Percentiles rank a stretch among this genome's conserved stretches.
Evolutionary conservation across 106 monocot species (phyloP).

Genomic region (Triglochin maritima): DNA sequence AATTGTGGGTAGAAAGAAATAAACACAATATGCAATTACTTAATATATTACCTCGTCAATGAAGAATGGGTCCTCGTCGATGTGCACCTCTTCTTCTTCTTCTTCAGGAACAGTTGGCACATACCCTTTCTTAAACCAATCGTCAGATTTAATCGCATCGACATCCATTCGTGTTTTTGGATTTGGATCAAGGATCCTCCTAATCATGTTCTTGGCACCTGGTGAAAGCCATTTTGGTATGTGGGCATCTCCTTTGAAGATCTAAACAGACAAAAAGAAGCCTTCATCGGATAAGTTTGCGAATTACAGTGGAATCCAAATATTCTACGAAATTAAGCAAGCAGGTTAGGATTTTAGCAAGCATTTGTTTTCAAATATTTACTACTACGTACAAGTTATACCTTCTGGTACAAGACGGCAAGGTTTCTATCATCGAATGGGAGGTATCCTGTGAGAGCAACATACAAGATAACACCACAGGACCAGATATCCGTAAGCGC

Average conservation of each 20-base stretch:
- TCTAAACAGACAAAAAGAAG: conserved; percentile 20
- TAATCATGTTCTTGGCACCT: conserved; percentile 53
- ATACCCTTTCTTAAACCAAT: conserved; percentile 82
- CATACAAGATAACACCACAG: conserved; percentile 88
- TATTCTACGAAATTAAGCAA: too few relatives aligned
- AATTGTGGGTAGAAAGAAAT: too few relatives aligned
- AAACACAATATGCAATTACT: too few relatives aligned
- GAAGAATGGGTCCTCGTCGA: conserved; percentile 20
- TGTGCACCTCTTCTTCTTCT: conserved; percentile 40
- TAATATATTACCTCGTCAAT: conserved; percentile 14
- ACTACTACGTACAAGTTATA: conserved; percentile 1
- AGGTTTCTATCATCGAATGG: conserved; percentile 94
- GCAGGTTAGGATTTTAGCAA: too few relatives aligned
- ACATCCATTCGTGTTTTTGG: conserved; percentile 57
- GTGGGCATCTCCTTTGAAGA: conserved; percentile 55
- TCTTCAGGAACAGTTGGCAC: conserved; percentile 47
- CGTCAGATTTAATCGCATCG: conserved; percentile 61
- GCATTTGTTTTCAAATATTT: too few relatives aligned
- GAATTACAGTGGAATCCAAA: too few relatives aligned
- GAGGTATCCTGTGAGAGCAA: conserved; percentile 66
- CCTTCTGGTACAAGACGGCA: conserved; percentile 93
- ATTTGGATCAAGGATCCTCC: conserved; percentile 84
- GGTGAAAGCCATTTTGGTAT: conserved; percentile 68
- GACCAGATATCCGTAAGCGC: conserved; percentile 88
- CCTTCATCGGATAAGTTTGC: too few relatives aligned